Conservation (phyloP, 2,329 filamentous ascomycete genomes). For the Aspergillus amoenus region DNA sequence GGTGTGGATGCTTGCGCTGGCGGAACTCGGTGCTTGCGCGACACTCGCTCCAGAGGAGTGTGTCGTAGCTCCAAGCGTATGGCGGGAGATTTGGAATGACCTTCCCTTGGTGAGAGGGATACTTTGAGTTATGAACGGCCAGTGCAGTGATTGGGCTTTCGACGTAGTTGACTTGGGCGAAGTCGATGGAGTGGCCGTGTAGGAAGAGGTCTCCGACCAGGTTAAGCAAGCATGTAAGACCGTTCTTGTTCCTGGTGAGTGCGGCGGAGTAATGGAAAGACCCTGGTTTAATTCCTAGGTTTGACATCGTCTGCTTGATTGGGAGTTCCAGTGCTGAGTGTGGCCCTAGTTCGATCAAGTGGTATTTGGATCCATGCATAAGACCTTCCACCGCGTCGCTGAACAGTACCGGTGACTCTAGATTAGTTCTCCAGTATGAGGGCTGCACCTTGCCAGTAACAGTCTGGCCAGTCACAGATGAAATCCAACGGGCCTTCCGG, state of each 20-base stretch:
- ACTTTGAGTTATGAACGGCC: not conserved
- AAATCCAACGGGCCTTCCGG: not conserved
- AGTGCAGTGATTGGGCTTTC: not conserved
- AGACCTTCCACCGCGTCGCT: not conserved
- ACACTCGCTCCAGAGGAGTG: slow-evolving; percentile 23
- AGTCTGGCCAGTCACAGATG: not conserved
- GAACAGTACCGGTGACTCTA: not conserved
- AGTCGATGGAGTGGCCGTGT: not conserved
- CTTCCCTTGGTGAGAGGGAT: not conserved
- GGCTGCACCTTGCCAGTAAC: not conserved
- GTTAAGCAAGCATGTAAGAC: not conserved
- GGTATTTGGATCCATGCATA: accelerated
- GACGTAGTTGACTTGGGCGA: not conserved
- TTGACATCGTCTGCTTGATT: not conserved
- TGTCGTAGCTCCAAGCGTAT: slow-evolving; percentile 25
- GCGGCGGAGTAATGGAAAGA: not conserved
- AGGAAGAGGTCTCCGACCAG: not conserved
- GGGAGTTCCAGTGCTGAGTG: not conserved
- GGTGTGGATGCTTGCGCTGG: slow-evolving; percentile 13
- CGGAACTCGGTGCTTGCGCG: slow-evolving; percentile 20
- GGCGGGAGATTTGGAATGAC: slow-evolving; percentile 23
- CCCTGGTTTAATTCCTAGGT: accelerated
- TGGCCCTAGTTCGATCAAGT: not conserved
- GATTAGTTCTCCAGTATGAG: not conserved
- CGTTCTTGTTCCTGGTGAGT: not conserved